Conservation (phyloP, 2,329 filamentous ascomycete genomes). For the Sclerotiophoma versabilis region DNA sequence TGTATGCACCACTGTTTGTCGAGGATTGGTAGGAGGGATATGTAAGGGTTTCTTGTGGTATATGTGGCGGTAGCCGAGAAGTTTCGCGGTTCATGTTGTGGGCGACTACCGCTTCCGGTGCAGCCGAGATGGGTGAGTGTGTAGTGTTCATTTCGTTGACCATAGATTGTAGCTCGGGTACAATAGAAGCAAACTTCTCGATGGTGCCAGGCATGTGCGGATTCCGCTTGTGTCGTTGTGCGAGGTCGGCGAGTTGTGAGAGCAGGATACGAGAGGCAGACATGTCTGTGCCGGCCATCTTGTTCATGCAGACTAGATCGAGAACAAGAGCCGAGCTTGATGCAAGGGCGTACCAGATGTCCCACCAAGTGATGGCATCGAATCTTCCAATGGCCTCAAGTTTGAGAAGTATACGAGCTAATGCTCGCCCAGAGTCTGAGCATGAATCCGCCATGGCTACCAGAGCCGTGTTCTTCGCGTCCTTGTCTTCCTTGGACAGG, state of each 20-base stretch:
- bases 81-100: slow-evolving; percentile 3
- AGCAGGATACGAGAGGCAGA: slow-evolving; percentile 44
- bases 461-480: slow-evolving; percentile 37
- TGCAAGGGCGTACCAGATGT: slow-evolving; percentile 51
- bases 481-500: slow-evolving; percentile 35
- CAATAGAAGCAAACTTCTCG: slow-evolving; percentile 46
- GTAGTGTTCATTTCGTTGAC: slow-evolving; percentile 33
- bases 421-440: slow-evolving; percentile 46
- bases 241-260: slow-evolving; percentile 45
- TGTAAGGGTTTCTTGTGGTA: slow-evolving; percentile 18
- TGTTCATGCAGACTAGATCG: slow-evolving; percentile 44
- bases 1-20: slow-evolving; percentile 38
- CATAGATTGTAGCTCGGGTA: slow-evolving; percentile 48
- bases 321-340: slow-evolving; percentile 50
- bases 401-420: slow-evolving; percentile 45
- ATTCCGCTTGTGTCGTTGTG: slow-evolving; percentile 41
- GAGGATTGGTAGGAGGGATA: slow-evolving; percentile 34
- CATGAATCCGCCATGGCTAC: slow-evolving; percentile 48
- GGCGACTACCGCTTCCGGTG: slow-evolving; percentile 5
- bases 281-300: slow-evolving; percentile 23
- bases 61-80: slow-evolving; percentile 19
- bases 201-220: slow-evolving; percentile 50
- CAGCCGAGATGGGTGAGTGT: slow-evolving; percentile 10
- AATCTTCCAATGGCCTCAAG: slow-evolving; percentile 49
- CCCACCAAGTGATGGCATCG: slow-evolving; percentile 52